Evolutionary conservation across 2,329 filamentous ascomycete species (phyloP).

Genomic region (Polychaeton citri): DNA sequence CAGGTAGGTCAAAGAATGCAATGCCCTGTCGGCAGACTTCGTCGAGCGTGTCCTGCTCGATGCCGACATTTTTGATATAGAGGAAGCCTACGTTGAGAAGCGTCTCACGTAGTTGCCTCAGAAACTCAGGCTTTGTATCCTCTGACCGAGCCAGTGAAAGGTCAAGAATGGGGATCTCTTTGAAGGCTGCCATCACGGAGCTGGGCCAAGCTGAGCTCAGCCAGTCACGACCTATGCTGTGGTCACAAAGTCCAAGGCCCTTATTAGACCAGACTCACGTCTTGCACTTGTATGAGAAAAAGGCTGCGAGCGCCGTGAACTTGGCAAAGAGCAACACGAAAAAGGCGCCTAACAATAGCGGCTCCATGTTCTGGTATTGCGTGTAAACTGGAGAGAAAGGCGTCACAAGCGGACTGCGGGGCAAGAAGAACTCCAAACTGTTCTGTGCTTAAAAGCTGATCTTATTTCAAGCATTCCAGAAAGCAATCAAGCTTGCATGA

Average conservation of each 20-base stretch:
- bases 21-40: conserved; percentile 55
- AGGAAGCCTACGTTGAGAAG: conserved; percentile 79
- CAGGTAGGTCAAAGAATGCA: conserved; percentile 63
- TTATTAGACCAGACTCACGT: too few species aligned
- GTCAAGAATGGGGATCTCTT: conserved; percentile 63
- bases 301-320: conserved; percentile 5
- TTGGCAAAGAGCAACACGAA: conserved; percentile 9
- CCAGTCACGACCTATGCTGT: too few species aligned
- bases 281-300: conserved; percentile 5
- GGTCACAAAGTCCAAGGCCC: too few species aligned
- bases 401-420: not conserved
- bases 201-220: too few species aligned
- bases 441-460: too few species aligned
- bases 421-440: too few species aligned
- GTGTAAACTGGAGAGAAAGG: too few species aligned
- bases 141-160: conserved; percentile 52
- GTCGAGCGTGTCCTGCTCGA: conserved; percentile 51
- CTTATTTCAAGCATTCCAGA: too few species aligned
- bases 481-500: too few species aligned
- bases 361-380: conserved; percentile 10
- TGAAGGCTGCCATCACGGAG: conserved; percentile 37
- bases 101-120: conserved; percentile 57
- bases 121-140: conserved; percentile 57
- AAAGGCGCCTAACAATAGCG: conserved; percentile 5
- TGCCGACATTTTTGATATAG: conserved; percentile 69